Evolutionary conservation across 805 yeast genomes (phyloP).

Genomic region (Starmerella vitae): DNA sequence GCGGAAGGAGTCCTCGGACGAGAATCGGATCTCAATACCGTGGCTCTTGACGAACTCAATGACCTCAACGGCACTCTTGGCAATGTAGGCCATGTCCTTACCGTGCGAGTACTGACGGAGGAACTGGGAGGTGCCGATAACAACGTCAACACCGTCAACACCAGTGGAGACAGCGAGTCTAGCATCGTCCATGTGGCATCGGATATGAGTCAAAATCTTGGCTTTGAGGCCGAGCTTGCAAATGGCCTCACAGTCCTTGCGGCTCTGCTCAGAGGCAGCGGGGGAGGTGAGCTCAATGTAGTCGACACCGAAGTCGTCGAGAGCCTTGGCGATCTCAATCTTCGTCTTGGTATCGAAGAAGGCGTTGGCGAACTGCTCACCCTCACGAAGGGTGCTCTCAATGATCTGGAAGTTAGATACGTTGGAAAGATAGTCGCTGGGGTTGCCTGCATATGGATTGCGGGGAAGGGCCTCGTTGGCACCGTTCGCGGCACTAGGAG

Average conservation of each 20-base stretch:
- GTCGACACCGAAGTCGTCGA: slow-evolving; percentile 96
- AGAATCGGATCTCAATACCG: slow-evolving; percentile 92
- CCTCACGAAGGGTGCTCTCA: slow-evolving; percentile 93
- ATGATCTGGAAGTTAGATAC: slow-evolving; percentile 80
- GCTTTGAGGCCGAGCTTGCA: slow-evolving; percentile 94
- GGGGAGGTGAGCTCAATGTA: slow-evolving; percentile 96
- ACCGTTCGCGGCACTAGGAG: slow-evolving; percentile 17
- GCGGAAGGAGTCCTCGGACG: slow-evolving; percentile 95
- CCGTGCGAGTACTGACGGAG: slow-evolving; percentile 92
- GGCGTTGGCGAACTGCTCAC: slow-evolving; percentile 97
- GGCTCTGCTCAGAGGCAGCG: slow-evolving; percentile 90
- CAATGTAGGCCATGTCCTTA: slow-evolving; percentile 95
- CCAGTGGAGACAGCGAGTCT: slow-evolving; percentile 95
- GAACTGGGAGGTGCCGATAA: slow-evolving; percentile 92
- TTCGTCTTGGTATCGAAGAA: slow-evolving; percentile 89
- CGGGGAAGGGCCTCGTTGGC: slow-evolving; percentile 16
- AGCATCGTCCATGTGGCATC: slow-evolving; percentile 99
- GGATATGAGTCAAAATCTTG: slow-evolving; percentile 87
- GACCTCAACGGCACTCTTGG: slow-evolving; percentile 90
- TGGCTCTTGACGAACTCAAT: slow-evolving; percentile 94
- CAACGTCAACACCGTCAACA: slow-evolving; percentile 98
- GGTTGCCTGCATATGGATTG: slow-evolving; percentile 93
- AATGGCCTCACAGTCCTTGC: slow-evolving; percentile 91
- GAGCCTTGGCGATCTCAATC: slow-evolving; percentile 91
- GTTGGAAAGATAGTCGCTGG: slow-evolving; percentile 80